phyloP scores from a whole-genome alignment of 2,329 filamentous ascomycete species.

The Fonsecaea monophora region DNA sequence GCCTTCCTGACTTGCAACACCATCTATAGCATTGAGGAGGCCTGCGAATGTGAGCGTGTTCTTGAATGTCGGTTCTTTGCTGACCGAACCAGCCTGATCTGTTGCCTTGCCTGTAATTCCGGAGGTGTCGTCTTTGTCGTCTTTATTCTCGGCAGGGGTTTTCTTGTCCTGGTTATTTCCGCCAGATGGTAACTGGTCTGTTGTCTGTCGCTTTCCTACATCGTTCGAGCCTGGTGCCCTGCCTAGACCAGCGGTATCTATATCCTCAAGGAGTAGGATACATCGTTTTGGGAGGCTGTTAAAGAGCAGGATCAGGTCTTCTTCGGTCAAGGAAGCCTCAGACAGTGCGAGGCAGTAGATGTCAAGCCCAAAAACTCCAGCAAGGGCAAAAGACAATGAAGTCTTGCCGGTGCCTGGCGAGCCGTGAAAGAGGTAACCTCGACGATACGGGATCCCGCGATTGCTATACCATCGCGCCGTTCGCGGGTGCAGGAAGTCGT shows the following conservation, averaged over 20 bases:
- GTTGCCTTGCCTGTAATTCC: not conserved
- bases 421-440: constrained; percentile 80
- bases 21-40: constrained; percentile 82
- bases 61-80: constrained; percentile 11
- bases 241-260: constrained; percentile 67
- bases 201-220: not conserved
- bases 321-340: constrained; percentile 67
- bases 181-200: not conserved
- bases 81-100: constrained; percentile 11
- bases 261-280: constrained; percentile 72
- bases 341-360: constrained; percentile 70
- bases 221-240: not conserved
- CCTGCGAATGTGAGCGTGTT: constrained; percentile 72
- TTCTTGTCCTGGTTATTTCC: constrained; percentile 1
- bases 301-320: constrained; percentile 66
- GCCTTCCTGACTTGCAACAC: constrained; percentile 79
- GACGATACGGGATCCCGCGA: constrained; percentile 70
- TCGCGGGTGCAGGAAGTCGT: constrained; percentile 67
- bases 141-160: not conserved
- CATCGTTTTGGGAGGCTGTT: constrained; percentile 67
- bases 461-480: constrained; percentile 38
- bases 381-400: constrained; percentile 70
- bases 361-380: constrained; percentile 69
- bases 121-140: not conserved
- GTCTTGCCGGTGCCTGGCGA: constrained; percentile 78